phyloP scores from a whole-genome alignment of 345 rosid genomes.

The Schrenkiella parvula region DNA sequence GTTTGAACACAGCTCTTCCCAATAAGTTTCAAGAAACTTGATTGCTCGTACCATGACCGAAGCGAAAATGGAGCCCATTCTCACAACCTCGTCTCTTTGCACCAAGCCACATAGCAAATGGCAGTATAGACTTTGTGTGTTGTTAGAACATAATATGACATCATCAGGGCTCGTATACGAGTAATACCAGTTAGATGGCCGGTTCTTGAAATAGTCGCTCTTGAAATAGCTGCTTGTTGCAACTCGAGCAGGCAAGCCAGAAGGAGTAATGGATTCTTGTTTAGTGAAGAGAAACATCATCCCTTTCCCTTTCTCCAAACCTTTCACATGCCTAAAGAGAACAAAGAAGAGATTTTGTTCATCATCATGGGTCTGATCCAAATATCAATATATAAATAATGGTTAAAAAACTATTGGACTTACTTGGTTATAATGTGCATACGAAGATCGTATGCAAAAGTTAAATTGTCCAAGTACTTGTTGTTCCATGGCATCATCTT shows the following conservation, averaged over 20 bases:
- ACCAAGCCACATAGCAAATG: constrained; percentile 80
- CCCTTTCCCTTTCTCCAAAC: constrained; percentile 80
- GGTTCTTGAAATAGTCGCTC: constrained; percentile 68
- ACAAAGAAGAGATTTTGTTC: background rate
- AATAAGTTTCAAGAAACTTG: constrained; percentile 63
- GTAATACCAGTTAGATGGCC: constrained; percentile 70
- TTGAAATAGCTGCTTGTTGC: constrained; percentile 86
- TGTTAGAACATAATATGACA: constrained; percentile 70
- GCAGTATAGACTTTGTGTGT: constrained; percentile 80
- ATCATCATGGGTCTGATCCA: background rate
- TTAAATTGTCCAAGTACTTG: constrained; percentile 72
- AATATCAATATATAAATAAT: background rate
- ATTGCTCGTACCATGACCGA: constrained; percentile 79
- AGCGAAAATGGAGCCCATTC: constrained; percentile 85
- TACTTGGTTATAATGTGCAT: constrained; percentile 79
- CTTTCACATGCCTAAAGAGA: constrained; percentile 59
- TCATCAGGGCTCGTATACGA: constrained; percentile 84
- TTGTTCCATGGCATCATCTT: constrained; percentile 93
- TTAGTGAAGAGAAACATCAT: constrained; percentile 80
- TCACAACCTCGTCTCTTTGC: constrained; percentile 65
- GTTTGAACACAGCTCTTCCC: constrained; percentile 72
- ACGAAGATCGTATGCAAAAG: constrained; percentile 79
- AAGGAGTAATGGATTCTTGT: constrained; percentile 70
- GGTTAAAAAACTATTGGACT: background rate
- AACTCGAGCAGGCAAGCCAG: constrained; percentile 80